Evolutionary conservation across 2,329 filamentous ascomycete species (phyloP).

Genomic region (Xylariaceae sp.): DNA sequence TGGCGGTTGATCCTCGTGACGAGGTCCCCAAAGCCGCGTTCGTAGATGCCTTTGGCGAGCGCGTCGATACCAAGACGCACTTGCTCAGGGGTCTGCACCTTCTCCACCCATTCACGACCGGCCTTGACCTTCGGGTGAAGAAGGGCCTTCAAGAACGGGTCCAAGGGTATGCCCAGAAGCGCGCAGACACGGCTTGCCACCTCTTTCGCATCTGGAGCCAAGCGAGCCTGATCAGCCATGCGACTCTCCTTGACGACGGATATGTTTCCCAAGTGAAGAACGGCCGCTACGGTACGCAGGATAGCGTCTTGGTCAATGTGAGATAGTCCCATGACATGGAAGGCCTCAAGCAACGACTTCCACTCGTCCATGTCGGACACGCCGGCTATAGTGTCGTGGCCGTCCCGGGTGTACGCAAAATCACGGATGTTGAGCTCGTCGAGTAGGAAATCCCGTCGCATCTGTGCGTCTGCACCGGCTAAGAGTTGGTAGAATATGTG

Average conservation of each 20-base stretch:
- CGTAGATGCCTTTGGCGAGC: constrained; percentile 93
- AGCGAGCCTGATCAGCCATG: constrained; percentile 80
- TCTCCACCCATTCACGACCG: constrained; percentile 96
- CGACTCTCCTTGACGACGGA: constrained; percentile 85
- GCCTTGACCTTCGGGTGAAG: constrained; percentile 93
- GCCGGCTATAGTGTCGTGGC: constrained; percentile 85
- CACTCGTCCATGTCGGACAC: constrained; percentile 90
- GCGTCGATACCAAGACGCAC: constrained; percentile 87
- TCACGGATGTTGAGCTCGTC: constrained; percentile 71
- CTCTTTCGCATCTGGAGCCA: constrained; percentile 68
- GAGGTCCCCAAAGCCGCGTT: constrained; percentile 88
- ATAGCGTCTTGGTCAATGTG: constrained; percentile 79
- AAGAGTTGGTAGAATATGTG: constrained; percentile 96
- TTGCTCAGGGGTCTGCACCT: constrained; percentile 95
- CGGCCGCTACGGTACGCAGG: constrained; percentile 79
- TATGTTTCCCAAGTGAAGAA: constrained; percentile 91
- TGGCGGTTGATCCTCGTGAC: constrained; percentile 89
- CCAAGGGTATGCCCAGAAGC: constrained; percentile 76
- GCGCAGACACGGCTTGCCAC: constrained; percentile 75
- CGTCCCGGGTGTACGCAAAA: constrained; percentile 86
- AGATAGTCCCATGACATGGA: constrained; percentile 88
- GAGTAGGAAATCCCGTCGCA: constrained; percentile 73
- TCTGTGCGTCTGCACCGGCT: constrained; percentile 67
- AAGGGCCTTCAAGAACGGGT: constrained; percentile 81
- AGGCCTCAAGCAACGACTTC: constrained; percentile 84